Evolutionary conservation across 495 filamentous ascomycete genomes (phyloP).

Genomic region (Oleoguttula mirabilis): DNA sequence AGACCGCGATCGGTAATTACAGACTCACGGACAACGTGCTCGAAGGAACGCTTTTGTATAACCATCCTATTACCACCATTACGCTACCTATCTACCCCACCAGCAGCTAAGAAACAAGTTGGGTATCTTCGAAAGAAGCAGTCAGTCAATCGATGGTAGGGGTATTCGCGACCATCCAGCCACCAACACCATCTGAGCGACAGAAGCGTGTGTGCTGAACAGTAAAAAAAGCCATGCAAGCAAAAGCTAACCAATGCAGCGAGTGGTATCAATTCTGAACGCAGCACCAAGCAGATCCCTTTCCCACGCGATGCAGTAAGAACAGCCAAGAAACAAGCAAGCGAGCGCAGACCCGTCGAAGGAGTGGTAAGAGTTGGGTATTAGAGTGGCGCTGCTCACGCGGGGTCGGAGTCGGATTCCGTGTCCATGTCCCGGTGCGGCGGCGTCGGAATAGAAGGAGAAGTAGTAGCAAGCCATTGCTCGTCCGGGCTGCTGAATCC

Average conservation of each 20-base stretch:
- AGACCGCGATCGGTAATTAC: background rate
- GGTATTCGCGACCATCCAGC: slow-evolving; percentile 15
- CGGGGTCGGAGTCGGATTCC: background rate
- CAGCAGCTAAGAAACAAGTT: slow-evolving; percentile 4
- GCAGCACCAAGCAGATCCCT: background rate
- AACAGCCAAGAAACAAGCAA: background rate
- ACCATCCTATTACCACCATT: background rate
- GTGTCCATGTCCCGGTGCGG: background rate
- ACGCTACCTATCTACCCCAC: background rate
- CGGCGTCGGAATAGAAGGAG: background rate
- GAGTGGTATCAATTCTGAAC: slow-evolving; percentile 7
- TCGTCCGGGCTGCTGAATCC: no score
- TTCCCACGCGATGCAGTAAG: slow-evolving; percentile 2
- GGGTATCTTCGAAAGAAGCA: slow-evolving; percentile 18
- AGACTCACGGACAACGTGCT: background rate
- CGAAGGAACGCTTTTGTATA: background rate
- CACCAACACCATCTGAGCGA: background rate
- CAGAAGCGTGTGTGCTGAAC: slow-evolving; percentile 1
- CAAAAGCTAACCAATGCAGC: slow-evolving; percentile 6
- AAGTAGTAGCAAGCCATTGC: background rate
- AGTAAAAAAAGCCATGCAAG: slow-evolving; percentile 10
- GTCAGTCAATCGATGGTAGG: slow-evolving; percentile 8
- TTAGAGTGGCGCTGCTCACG: slow-evolving; percentile 3
- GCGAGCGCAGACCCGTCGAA: background rate
- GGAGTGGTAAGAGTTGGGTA: background rate